These are phyloP conservation scores for Primulina tabacum DNA, from an alignment of 257 asterid species.

Conservation along the genomic window DNA sequence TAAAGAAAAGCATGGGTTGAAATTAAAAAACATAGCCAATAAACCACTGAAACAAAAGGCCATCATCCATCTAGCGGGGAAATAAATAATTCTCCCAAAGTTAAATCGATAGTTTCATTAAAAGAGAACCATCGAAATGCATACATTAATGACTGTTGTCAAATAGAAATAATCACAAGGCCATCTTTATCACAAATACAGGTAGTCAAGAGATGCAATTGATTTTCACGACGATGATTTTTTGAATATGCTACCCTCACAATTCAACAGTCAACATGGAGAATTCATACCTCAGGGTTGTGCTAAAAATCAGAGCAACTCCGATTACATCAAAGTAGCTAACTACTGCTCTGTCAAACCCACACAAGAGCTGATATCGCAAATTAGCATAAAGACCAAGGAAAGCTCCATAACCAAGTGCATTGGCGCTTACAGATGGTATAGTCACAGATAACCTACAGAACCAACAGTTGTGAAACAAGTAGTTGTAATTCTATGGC, in stretches of 20 bases:
- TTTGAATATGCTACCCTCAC: not conserved
- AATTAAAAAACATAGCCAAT: not conserved
- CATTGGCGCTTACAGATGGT: conserved; percentile 85
- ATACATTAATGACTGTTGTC: too few relatives aligned
- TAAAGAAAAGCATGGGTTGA: not conserved
- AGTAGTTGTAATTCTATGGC: conserved; percentile 13
- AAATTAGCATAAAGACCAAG: conserved; percentile 91
- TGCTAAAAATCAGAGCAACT: conserved; percentile 71
- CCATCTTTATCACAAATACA: not conserved
- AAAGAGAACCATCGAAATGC: not conserved
- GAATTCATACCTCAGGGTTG: conserved; percentile 69
- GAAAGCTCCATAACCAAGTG: conserved; percentile 96
- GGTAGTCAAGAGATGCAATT: not conserved
- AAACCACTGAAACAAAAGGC: not conserved
- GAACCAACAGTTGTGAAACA: conserved; percentile 9
- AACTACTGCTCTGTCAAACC: conserved; percentile 67
- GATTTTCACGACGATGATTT: conserved; percentile 1
- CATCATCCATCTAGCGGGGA: not conserved
- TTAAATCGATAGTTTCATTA: not conserved
- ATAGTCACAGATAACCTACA: conserved; percentile 74
- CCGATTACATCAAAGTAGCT: conserved; percentile 92
- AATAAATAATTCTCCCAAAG: not conserved
- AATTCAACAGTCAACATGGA: conserved; percentile 3
- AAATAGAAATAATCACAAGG: not conserved
- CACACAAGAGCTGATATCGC: conserved; percentile 85